phyloP scores from a whole-genome alignment of 2,329 filamentous ascomycete species.

The Emmonsiellopsis sp. region DNA sequence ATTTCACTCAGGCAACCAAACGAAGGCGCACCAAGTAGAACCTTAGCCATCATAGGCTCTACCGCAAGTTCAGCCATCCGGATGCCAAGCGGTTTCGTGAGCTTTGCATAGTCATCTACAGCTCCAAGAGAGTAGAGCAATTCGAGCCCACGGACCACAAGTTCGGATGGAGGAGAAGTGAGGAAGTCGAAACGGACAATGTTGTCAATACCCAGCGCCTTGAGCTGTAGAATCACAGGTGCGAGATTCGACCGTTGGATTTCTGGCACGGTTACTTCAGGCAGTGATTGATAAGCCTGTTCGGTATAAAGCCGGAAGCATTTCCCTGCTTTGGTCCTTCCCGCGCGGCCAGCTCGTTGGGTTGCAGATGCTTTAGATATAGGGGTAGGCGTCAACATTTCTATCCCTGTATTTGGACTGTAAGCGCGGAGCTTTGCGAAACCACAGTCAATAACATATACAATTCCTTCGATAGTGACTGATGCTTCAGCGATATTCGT shows the following conservation, averaged over 20 bases:
- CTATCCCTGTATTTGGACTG: constrained; percentile 75
- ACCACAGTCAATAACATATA: constrained; percentile 82
- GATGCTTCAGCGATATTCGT: constrained; percentile 97
- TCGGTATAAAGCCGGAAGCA: constrained; percentile 92
- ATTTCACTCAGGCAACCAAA: constrained; percentile 81
- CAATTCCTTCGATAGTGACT: constrained; percentile 85
- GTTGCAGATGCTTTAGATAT: constrained; percentile 89
- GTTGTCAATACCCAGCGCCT: constrained; percentile 92
- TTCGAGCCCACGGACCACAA: constrained; percentile 79
- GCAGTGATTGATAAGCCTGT: constrained; percentile 54
- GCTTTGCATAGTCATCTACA: constrained; percentile 78
- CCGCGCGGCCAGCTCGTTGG: constrained; percentile 82
- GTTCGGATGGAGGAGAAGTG: constrained; percentile 72
- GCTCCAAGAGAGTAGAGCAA: constrained; percentile 79
- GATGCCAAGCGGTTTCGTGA: constrained; percentile 78
- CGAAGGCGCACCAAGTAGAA: constrained; percentile 62
- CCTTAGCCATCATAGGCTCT: constrained; percentile 93
- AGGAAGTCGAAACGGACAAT: constrained; percentile 84
- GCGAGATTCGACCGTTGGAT: constrained; percentile 89
- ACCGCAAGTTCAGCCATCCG: constrained; percentile 90
- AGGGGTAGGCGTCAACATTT: constrained; percentile 71
- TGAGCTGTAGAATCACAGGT: constrained; percentile 79
- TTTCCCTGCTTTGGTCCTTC: constrained; percentile 81
- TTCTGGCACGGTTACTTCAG: constrained; percentile 71
- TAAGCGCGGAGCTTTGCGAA: constrained; percentile 86